phyloP scores from a whole-genome alignment of 257 asterid genomes.

The Jaltomata sinuosa region DNA sequence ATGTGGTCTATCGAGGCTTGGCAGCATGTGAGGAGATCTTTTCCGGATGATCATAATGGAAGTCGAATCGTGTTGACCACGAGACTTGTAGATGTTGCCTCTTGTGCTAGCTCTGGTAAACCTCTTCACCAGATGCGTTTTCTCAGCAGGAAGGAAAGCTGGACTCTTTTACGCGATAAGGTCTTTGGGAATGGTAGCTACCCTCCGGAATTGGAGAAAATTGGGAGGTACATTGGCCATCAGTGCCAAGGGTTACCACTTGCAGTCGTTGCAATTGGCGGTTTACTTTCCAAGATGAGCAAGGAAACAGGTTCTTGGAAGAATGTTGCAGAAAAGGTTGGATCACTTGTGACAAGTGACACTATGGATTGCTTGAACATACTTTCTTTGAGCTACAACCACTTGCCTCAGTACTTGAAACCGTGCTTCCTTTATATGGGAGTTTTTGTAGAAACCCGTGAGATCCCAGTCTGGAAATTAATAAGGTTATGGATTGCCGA shows the following conservation, averaged over 20 bases:
- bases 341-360: neutral
- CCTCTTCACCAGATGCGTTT: neutral
- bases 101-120: neutral
- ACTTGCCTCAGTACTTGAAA: neutral
- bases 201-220: neutral
- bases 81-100: neutral
- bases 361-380: neutral
- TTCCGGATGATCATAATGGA: neutral
- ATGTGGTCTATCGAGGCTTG: too few species aligned
- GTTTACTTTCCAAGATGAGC: neutral
- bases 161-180: neutral
- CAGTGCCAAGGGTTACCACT: neutral
- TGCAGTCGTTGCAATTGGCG: neutral
- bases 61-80: neutral
- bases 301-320: neutral
- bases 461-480: neutral
- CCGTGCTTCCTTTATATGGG: neutral
- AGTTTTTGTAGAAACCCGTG: neutral
- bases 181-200: neutral
- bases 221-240: neutral
- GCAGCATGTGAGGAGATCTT: too few species aligned
- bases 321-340: neutral
- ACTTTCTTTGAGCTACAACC: neutral
- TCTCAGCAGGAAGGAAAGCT: neutral
- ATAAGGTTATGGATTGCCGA: neutral